Evolutionary conservation across 192 early-diverging fungal genomes (phyloP), one percentile per base, ranked within the genome.

Genomic region (Coemansia sp.): DNA sequence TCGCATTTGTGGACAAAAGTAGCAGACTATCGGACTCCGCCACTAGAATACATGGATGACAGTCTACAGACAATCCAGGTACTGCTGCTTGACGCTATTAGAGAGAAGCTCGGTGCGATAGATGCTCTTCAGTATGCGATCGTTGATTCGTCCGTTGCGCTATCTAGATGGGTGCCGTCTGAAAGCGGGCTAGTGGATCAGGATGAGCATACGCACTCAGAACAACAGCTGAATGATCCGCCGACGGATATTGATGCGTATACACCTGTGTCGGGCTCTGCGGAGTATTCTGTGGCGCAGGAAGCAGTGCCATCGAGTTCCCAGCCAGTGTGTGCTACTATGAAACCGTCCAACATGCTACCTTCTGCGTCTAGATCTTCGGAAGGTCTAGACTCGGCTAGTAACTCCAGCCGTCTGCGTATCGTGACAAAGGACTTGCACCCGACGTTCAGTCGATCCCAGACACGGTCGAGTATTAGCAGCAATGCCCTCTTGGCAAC

Each of bases 111-210:
- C 7, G 14, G 30, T 1, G 75, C 75, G 0, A 57, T 78, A 14
- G 66, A 78, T 22, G 37, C 42, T 50, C 54, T 78, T 17, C 75
- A 78, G 37, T 72, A 68, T 44, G 69, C 75, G 2, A 68, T 78
- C 15, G 50, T 78, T 28, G 75, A 78, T 22, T 68, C 75, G 14
- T 61, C 62, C 0, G 37, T 72, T 48, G 75, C 75, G 0, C 64
- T 61, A 50, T 65, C 57, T 27, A 68, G 54, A 19, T 78, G 75
- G 75, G 34, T 68, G 36, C 28, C 50, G 23, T 25, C 25, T 4
- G 65, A 67, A 14, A 17, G 29, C 6, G 28, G 8, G 29, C 28
- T 14, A 33, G n/a, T 33, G 14, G 30, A 54, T 5, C 28, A 30
- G 7, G 30, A 33, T 33, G 30, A 10, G 29, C 19, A 8, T 48